These are phyloP conservation scores for Staphylotrichum tortipilum DNA, from an alignment of 495 filamentous ascomycete genomes.

Conservation along the genomic window DNA sequence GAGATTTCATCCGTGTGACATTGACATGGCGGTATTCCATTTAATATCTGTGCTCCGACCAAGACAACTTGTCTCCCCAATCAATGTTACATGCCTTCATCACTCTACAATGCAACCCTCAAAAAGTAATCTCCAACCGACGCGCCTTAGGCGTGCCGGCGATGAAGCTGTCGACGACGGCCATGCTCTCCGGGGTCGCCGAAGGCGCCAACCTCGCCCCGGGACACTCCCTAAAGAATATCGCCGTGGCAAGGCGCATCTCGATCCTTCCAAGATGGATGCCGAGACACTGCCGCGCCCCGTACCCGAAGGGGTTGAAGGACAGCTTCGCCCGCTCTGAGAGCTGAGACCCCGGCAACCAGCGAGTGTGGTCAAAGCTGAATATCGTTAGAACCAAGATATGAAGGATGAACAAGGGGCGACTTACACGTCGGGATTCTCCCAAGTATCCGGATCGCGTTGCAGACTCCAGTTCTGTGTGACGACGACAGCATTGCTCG, in stretches of 20 bases:
- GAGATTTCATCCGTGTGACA: no score
- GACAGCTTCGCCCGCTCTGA: not conserved
- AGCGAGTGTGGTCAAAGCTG: conserved; percentile 25
- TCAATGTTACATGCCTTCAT: no score
- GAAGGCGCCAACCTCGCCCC: conserved; percentile 8
- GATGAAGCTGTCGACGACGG: not conserved
- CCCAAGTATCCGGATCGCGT: not conserved
- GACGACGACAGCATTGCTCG: conserved; percentile 24
- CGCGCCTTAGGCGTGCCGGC: not conserved
- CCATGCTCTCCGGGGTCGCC: not conserved
- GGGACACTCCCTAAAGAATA: conserved; percentile 27
- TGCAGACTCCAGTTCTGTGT: conserved; percentile 26
- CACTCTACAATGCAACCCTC: no score
- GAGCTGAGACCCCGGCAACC: not conserved
- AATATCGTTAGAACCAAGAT: not conserved
- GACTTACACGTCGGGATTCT: not conserved
- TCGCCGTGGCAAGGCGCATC: conserved; percentile 24
- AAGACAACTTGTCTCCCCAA: no score
- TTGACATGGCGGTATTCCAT: no score
- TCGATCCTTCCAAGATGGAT: conserved; percentile 28
- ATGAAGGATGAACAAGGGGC: not conserved
- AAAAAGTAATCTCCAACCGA: not conserved
- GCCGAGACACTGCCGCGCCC: conserved; percentile 29
- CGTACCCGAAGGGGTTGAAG: conserved; percentile 44
- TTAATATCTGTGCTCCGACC: no score